Evolutionary conservation across 2,329 filamentous ascomycete genomes (phyloP), one percentile per base, ranked within the genome.

Genomic region (Alternaria atra): DNA sequence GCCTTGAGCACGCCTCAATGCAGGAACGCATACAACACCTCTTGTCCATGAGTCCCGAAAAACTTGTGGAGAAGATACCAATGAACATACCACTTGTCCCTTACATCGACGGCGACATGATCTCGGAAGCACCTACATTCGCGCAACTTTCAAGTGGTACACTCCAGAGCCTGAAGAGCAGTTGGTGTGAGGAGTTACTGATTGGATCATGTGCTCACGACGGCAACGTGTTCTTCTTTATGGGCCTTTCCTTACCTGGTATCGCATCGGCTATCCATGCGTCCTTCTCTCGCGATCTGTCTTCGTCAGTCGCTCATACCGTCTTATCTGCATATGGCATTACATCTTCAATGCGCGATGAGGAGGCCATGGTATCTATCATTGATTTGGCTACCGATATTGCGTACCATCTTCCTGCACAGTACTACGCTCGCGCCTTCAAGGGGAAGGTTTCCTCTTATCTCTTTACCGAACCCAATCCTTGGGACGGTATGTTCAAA

Each of bases 151-250:
- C 35, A 15, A 23, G 12, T 27, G n/a, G 25, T n/a, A 20, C 7
- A 20, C 4, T 50, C 34, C 37, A 15, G 9, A 23, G 34, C 10
- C 12, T 25, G 42, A 25, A 29, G 29, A 46, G 35, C 17, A 23
- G 74, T 73, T 84, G 82, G 82, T 83, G 80, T 56, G 67, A 78
- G 39, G 73, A 77, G 32, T 56, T 84, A 6, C 70, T 84, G 32
- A 77, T 84, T 29, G 83, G 82, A 5, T 79, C 84, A 63, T 79
- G 79, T 43, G 72, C 80, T 57, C 77, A 81, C 53, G 82, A 85
- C 71, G 80, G 69, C 4, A 71, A 53, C 8, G 60, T 73, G 1
- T 68, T 63, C 47, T 25, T 62, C 13, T 68, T 66, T 53, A 70
- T 68, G 66, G 66, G 66, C 17, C 63, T 72, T 5, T 51, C 48